Evolutionary conservation across 768 basidiomycete species (phyloP).

Genomic region (Pholiota molesta): DNA sequence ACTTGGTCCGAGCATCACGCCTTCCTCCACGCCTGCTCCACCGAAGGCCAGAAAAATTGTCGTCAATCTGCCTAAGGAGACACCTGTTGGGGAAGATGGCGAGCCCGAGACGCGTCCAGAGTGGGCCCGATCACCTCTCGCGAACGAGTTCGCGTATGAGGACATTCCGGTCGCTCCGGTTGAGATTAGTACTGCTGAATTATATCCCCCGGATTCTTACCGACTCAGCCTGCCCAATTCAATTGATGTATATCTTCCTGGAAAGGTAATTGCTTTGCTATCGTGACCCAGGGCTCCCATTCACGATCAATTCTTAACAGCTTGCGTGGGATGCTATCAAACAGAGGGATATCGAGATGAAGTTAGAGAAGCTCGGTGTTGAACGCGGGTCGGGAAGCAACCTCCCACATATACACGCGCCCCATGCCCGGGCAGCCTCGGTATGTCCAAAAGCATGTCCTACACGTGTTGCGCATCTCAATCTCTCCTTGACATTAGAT

Average conservation of each 20-base stretch:
- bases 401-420: conserved; percentile 66
- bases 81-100: conserved; percentile 43
- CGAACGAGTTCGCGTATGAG: conserved; percentile 28
- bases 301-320: conserved; percentile 38
- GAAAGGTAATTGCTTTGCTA: conserved; percentile 54
- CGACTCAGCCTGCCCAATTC: conserved; percentile 60
- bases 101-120: conserved; percentile 44
- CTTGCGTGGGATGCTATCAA: conserved; percentile 75
- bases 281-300: conserved; percentile 14
- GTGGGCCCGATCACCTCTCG: conserved; percentile 67
- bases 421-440: conserved; percentile 83
- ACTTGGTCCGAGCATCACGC: conserved; percentile 28
- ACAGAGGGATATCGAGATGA: conserved; percentile 76
- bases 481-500: conserved; percentile 49
- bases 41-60: conserved; percentile 66
- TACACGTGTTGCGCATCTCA: conserved; percentile 25
- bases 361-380: conserved; percentile 78
- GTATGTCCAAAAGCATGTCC: conserved; percentile 48
- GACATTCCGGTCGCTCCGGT: conserved; percentile 28
- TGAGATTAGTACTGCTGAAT: conserved; percentile 48
- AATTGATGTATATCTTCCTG: conserved; percentile 83
- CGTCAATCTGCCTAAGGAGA: conserved; percentile 78
- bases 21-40: conserved; percentile 37
- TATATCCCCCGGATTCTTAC: conserved; percentile 69
- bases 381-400: conserved; percentile 63